phyloP scores from a whole-genome alignment of 1,284 basidiomycete genomes.

The Tetrapyrgos nigripes region DNA sequence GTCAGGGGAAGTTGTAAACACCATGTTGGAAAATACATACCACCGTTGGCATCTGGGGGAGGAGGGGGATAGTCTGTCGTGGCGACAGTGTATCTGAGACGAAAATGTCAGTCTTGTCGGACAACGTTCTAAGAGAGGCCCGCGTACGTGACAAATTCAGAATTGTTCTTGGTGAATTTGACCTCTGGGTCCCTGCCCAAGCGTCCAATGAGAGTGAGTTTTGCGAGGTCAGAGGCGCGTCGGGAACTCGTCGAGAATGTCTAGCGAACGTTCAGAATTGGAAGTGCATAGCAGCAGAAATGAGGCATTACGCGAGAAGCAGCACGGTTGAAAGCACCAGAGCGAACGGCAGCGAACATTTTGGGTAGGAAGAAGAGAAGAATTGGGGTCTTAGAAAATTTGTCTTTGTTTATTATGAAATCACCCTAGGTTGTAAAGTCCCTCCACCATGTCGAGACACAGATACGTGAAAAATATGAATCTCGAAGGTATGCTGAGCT shows the following conservation, averaged over 20 bases:
- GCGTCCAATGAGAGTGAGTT: conserved; percentile 77
- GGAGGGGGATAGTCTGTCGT: conserved; percentile 68
- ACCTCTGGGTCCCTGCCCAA: conserved; percentile 75
- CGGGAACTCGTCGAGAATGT: conserved; percentile 69
- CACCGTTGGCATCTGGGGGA: conserved; percentile 63
- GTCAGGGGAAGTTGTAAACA: conserved; percentile 1
- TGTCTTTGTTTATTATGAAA: conserved; percentile 14
- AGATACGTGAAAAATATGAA: conserved; percentile 91
- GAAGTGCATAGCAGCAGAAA: neutral
- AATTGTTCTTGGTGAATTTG: conserved; percentile 71
- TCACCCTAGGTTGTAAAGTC: neutral
- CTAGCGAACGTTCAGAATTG: conserved; percentile 41
- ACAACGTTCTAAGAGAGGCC: conserved; percentile 10
- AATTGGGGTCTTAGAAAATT: conserved; percentile 19
- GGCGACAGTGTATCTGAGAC: conserved; percentile 68
- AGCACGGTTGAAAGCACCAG: conserved; percentile 45
- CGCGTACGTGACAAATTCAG: conserved; percentile 77
- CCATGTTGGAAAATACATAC: conserved; percentile 44
- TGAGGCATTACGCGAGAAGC: conserved; percentile 54
- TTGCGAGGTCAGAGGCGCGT: conserved; percentile 68
- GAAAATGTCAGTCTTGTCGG: neutral
- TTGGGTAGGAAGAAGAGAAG: neutral
- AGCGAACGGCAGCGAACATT: conserved; percentile 59
- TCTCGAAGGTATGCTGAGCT: conserved; percentile 80
- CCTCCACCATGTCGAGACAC: conserved; percentile 80